phyloP scores from a whole-genome alignment of 495 filamentous ascomycete species.

The Halenospora varia region DNA sequence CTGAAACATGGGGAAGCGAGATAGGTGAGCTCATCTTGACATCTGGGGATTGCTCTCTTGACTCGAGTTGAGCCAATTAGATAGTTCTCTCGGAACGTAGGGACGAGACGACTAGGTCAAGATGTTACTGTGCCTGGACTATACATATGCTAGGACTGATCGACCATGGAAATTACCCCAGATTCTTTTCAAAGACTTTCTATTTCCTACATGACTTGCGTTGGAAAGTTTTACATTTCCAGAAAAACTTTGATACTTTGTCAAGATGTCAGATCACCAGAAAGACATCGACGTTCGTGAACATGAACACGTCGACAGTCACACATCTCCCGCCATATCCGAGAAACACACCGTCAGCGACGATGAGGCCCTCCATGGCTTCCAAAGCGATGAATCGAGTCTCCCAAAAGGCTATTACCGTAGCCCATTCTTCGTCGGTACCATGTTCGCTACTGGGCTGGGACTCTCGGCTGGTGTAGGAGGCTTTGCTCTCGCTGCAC shows the following conservation, averaged over 20 bases:
- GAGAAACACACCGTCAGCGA: background rate
- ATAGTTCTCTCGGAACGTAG: background rate
- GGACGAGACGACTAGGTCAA: background rate
- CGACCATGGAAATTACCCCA: background rate
- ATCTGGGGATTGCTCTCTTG: background rate
- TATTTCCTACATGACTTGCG: background rate
- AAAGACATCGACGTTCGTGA: background rate
- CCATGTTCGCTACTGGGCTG: background rate
- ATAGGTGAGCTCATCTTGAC: background rate
- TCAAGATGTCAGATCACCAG: background rate
- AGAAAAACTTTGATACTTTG: background rate
- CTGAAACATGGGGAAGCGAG: background rate
- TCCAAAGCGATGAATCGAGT: background rate
- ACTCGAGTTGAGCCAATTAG: background rate
- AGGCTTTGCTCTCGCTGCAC: conserved; percentile 1
- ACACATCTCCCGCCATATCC: background rate
- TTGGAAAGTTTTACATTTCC: background rate
- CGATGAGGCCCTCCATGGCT: background rate
- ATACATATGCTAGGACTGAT: background rate
- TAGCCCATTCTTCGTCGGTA: conserved; percentile 2
- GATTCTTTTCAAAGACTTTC: background rate
- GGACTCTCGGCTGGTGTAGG: background rate
- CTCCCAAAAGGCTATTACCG: conserved; percentile 4
- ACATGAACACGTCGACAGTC: background rate
- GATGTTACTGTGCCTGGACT: background rate